A percentile compares a stretch with the other conserved stretches of the same genome.
Conservation (phyloP, 2,329 filamentous ascomycete species). For the Dothistroma septosporum region DNA sequence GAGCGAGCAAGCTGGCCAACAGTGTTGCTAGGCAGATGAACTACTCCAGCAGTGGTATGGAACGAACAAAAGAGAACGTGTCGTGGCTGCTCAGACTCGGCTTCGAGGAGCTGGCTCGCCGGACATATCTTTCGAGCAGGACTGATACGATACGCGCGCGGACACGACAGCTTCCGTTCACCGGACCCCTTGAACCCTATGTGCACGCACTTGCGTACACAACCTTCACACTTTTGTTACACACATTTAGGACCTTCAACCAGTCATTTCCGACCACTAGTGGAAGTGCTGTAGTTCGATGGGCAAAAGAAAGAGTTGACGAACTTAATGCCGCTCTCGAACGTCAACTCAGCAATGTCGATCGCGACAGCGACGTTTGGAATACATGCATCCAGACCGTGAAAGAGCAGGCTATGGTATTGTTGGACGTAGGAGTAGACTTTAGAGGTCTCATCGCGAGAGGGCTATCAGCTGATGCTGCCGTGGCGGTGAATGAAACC, state of each 20-base stretch:
- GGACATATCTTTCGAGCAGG: constrained; percentile 78
- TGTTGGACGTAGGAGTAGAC: constrained; percentile 83
- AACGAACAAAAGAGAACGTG: constrained; percentile 75
- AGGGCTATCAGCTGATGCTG: constrained; percentile 34
- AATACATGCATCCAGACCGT: constrained; percentile 77
- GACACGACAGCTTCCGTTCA: constrained; percentile 88
- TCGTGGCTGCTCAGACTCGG: constrained; percentile 80
- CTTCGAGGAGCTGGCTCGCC: constrained; percentile 83
- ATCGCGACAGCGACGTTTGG: constrained; percentile 72
- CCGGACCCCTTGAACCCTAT: constrained; percentile 86
- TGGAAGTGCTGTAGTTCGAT: constrained; percentile 93
- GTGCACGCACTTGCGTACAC: constrained; percentile 94
- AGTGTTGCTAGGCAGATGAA: constrained; percentile 76
- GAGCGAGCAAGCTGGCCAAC: constrained; percentile 70
- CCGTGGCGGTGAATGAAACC: constrained; percentile 2
- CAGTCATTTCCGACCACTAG: constrained; percentile 69
- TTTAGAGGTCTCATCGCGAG: constrained; percentile 77
- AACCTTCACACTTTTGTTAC: constrained; percentile 90
- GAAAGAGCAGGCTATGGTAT: constrained; percentile 71
- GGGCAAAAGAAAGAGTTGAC: constrained; percentile 95
- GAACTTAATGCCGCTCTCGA: constrained; percentile 79
- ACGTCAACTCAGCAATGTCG: constrained; percentile 81
- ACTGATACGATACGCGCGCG: constrained; percentile 74
- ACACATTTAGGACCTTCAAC: constrained; percentile 61
- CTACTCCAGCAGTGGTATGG: constrained; percentile 70